A percentile compares a stretch with the other conserved stretches of the same genome.
These are phyloP conservation scores for Veloboletus limbatus DNA, from an alignment of 1,284 basidiomycete species.

Conservation along the genomic window DNA sequence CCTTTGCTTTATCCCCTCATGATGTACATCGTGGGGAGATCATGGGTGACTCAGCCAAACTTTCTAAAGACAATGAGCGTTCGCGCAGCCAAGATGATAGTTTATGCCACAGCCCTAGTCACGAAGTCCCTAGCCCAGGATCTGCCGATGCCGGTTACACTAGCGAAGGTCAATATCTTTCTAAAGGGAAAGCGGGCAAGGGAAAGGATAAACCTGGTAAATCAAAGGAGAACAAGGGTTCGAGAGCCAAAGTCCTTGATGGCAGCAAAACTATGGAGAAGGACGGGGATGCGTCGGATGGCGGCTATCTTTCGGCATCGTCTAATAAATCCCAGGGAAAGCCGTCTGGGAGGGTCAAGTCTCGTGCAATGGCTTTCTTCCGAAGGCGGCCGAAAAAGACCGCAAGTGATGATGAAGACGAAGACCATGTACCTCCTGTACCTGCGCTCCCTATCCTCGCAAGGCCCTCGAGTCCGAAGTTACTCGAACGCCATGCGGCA, in stretches of 20 bases:
- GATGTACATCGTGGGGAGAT: constrained; percentile 3
- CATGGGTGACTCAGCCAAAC: constrained; percentile 1
- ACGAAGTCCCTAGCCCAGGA: constrained; percentile 15
- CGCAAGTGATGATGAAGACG: constrained; percentile 31
- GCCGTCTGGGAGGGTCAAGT: constrained; percentile 27
- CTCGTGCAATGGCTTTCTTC: constrained; percentile 34
- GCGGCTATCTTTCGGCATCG: constrained; percentile 34
- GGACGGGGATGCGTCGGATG: constrained; percentile 26
- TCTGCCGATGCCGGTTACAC: constrained; percentile 25
- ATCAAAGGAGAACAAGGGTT: constrained; percentile 18
- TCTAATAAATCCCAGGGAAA: constrained; percentile 33
- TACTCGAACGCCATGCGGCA: constrained; percentile 24
- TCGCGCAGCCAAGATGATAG: constrained; percentile 23
- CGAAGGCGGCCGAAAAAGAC: constrained; percentile 31
- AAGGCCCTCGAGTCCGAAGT: constrained; percentile 30
- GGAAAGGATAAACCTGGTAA: constrained; percentile 21
- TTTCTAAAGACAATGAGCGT: constrained; percentile 15
- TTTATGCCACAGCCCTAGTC: constrained; percentile 8
- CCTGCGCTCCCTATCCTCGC: constrained; percentile 28
- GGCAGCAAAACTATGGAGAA: constrained; percentile 16
- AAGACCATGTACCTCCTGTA: constrained; percentile 27
- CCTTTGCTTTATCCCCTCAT: constrained; percentile 16
- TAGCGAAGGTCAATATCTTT: constrained; percentile 34
- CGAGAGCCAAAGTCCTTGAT: constrained; percentile 20
- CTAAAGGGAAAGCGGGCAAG: constrained; percentile 24